phyloP scores from a whole-genome alignment of 108 stramenopile species.

The Pelagomonas calceolata region DNA sequence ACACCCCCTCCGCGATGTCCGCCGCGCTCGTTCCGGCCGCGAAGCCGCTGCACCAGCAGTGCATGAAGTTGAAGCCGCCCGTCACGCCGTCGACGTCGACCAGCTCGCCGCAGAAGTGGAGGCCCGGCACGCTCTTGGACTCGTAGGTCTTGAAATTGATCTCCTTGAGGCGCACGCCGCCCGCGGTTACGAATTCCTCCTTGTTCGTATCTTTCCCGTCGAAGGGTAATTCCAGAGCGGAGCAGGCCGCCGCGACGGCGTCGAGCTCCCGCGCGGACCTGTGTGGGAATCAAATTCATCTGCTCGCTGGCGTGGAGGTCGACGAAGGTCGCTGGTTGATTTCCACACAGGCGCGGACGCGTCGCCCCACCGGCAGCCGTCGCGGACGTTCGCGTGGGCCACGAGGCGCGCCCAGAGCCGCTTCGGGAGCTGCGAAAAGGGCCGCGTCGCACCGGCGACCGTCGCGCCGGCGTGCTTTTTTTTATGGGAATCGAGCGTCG shows the following conservation, averaged over 20 bases:
- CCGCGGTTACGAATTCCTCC: slow-evolving; percentile 87
- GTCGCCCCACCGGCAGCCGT: background rate
- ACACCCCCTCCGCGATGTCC: background rate
- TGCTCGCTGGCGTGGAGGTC: too few relatives aligned
- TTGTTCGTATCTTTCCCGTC: slow-evolving; percentile 66
- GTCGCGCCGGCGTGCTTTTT: background rate
- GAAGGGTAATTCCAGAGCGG: background rate
- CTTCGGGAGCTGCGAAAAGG: slow-evolving; percentile 30
- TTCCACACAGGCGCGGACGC: too few relatives aligned
- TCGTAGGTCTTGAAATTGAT: slow-evolving; percentile 69
- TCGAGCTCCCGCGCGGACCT: background rate
- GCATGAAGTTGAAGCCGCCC: slow-evolving; percentile 76
- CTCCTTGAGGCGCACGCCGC: slow-evolving; percentile 61
- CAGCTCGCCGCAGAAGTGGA: slow-evolving; percentile 70
- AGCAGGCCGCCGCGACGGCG: background rate
- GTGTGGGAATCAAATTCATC: too few relatives aligned
- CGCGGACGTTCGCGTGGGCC: background rate
- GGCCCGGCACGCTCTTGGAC: slow-evolving; percentile 50
- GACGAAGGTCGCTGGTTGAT: too few relatives aligned
- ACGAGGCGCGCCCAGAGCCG: background rate
- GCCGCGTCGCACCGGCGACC: too few relatives aligned
- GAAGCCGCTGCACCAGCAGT: slow-evolving; percentile 73
- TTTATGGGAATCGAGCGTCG: background rate
- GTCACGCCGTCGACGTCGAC: slow-evolving; percentile 80
- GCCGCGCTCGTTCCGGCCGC: slow-evolving; percentile 52